A percentile compares a stretch with the other conserved stretches of the same genome.
These are phyloP conservation scores for Pseudogymnoascus sp. DNA, from an alignment of 2,329 filamentous ascomycete species.

Conservation along the genomic window DNA sequence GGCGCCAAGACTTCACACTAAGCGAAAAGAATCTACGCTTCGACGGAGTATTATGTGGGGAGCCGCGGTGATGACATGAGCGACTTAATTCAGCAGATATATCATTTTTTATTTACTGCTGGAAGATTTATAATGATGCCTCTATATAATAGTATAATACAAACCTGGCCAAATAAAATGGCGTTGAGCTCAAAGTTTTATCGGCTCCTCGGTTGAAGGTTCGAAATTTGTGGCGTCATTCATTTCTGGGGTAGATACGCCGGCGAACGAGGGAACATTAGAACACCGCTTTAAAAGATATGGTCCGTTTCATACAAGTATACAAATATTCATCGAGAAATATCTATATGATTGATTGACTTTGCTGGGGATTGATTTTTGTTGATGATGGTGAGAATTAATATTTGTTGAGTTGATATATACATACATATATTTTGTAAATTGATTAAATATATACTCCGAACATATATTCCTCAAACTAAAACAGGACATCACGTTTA, in stretches of 20 bases:
- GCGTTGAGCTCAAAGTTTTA: background rate
- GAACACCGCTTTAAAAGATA: background rate
- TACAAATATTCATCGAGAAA: background rate
- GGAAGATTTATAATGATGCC: background rate
- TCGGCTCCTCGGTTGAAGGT: background rate
- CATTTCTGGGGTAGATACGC: background rate
- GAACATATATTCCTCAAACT: background rate
- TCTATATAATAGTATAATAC: background rate
- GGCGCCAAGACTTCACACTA: conserved; percentile 21
- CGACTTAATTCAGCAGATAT: background rate
- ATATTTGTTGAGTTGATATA: conserved; percentile 43
- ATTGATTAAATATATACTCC: background rate
- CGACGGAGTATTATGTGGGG: conserved; percentile 1
- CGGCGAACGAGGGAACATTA: background rate
- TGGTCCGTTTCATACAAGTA: background rate
- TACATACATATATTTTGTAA: background rate
- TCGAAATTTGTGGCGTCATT: background rate
- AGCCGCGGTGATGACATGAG: conserved; percentile 4
- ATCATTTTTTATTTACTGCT: background rate
- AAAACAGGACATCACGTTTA: too few relatives aligned
- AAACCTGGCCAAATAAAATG: background rate
- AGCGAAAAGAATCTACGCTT: conserved; percentile 13
- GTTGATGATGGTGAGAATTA: background rate
- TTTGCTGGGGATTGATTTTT: background rate
- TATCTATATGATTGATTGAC: background rate